phyloP scores from a whole-genome alignment of 169 alveolate genomes.

The Plasmodium inui region DNA sequence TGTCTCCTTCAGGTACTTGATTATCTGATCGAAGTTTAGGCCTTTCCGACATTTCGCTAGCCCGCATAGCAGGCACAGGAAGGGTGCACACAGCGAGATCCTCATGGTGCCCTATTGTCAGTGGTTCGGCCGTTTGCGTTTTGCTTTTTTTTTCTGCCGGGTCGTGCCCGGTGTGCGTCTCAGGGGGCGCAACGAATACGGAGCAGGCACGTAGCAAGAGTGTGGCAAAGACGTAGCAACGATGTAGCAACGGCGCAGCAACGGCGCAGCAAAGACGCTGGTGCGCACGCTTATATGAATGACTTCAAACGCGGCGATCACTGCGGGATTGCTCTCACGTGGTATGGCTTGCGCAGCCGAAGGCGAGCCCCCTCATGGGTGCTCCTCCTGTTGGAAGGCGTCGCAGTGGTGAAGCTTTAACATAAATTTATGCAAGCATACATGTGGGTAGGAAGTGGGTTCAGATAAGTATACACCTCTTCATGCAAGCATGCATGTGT shows the following conservation, averaged over 20 bases:
- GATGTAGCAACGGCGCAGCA: background rate
- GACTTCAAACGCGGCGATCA: background rate
- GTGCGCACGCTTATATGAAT: background rate
- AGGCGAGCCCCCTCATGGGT: background rate
- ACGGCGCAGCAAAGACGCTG: background rate
- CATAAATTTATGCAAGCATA: background rate
- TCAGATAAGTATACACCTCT: background rate
- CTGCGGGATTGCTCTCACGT: background rate
- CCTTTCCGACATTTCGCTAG: background rate
- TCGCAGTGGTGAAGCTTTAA: background rate
- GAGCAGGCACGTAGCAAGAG: too few relatives aligned
- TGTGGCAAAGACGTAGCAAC: background rate
- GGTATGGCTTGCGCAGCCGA: background rate
- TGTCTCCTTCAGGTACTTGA: constrained; percentile 40
- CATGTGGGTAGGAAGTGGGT: background rate
- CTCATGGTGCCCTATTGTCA: background rate
- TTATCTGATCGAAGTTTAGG: constrained; percentile 31
- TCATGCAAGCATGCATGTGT: background rate
- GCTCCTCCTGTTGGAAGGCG: background rate
- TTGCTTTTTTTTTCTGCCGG: background rate
- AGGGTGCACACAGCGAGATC: background rate
- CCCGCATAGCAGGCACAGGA: background rate
- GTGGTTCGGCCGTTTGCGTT: background rate
- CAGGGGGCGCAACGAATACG: background rate
- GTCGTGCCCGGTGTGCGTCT: background rate